Evolutionary conservation across 1,284 basidiomycete species (phyloP).

Genomic region (Ustilago cynodontis): DNA sequence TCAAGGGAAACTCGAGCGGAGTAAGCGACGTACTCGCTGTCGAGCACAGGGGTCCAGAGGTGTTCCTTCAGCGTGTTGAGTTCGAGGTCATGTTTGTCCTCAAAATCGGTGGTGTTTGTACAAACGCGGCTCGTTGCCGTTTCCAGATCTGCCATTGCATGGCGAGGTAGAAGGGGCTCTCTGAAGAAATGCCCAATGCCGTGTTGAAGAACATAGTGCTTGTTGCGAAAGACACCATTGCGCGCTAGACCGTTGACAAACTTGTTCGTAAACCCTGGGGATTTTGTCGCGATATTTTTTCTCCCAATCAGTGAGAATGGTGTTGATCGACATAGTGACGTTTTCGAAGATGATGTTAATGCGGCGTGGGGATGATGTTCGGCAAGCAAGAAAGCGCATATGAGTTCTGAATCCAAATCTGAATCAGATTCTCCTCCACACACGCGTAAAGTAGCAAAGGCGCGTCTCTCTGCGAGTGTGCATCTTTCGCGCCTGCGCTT

Average conservation of each 20-base stretch:
- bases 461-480: slow-evolving; percentile 2
- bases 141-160: background rate
- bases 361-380: background rate
- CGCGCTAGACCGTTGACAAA: background rate
- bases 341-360: slow-evolving; percentile 3
- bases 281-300: slow-evolving; percentile 3
- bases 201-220: background rate
- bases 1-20: background rate
- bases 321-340: background rate
- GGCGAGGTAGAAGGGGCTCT: background rate
- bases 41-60: background rate
- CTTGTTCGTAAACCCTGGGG: background rate
- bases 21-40: background rate
- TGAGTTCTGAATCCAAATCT: slow-evolving; percentile 1
- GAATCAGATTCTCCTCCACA: slow-evolving; percentile 4
- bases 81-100: background rate
- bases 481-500: slow-evolving; percentile 6
- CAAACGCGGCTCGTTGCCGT: too few relatives aligned
- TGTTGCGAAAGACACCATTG: background rate
- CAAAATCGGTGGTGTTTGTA: background rate
- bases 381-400: background rate
- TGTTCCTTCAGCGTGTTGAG: background rate
- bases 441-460: slow-evolving; percentile 6
- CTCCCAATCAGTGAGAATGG: background rate
- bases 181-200: background rate